Evolutionary conservation across 805 yeast genomes (phyloP).

Genomic region (Cyberlindnera xylosilytica): DNA sequence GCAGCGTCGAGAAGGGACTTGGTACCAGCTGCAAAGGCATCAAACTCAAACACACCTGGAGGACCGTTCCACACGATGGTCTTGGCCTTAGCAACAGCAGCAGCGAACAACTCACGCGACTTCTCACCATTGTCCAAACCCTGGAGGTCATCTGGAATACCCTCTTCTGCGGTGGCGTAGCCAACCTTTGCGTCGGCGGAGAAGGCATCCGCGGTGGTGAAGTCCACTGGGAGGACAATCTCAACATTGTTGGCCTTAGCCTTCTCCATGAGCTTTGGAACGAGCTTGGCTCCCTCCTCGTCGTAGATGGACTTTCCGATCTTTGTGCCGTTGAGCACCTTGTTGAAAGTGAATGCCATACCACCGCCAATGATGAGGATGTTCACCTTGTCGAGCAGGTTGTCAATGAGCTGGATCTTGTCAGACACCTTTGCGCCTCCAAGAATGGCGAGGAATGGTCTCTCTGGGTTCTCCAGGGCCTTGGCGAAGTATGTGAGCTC

Average conservation of each 20-base stretch:
- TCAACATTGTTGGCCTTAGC: constrained; percentile 96
- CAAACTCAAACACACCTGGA: constrained; percentile 99
- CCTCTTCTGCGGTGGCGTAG: constrained; percentile 80
- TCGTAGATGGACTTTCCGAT: constrained; percentile 94
- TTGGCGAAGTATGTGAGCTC: constrained; percentile 96
- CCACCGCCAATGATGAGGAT: constrained; percentile 97
- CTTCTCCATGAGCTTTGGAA: constrained; percentile 87
- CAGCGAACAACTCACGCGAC: constrained; percentile 74
- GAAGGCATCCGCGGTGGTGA: constrained; percentile 92
- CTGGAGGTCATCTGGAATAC: constrained; percentile 93
- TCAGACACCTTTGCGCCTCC: constrained; percentile 99
- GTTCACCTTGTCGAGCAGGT: constrained; percentile 93
- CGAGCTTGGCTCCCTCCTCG: constrained; percentile 92
- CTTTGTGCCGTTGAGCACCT: constrained; percentile 77
- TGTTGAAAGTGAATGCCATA: constrained; percentile 99
- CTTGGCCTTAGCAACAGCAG: constrained; percentile 87
- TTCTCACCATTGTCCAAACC: constrained; percentile 97
- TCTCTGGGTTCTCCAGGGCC: constrained; percentile 95
- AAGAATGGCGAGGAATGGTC: constrained; percentile 97
- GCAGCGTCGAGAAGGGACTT: constrained; percentile 85
- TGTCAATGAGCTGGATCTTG: constrained; percentile 97
- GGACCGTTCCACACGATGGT: constrained; percentile 99
- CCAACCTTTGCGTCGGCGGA: constrained; percentile 86
- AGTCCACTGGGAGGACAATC: constrained; percentile 92
- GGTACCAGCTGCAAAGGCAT: constrained; percentile 87